A percentile compares a stretch with the other conserved stretches of the same genome.
Conservation (phyloP, 1,139 yeast genomes). For the Hansenula anomala region DNA sequence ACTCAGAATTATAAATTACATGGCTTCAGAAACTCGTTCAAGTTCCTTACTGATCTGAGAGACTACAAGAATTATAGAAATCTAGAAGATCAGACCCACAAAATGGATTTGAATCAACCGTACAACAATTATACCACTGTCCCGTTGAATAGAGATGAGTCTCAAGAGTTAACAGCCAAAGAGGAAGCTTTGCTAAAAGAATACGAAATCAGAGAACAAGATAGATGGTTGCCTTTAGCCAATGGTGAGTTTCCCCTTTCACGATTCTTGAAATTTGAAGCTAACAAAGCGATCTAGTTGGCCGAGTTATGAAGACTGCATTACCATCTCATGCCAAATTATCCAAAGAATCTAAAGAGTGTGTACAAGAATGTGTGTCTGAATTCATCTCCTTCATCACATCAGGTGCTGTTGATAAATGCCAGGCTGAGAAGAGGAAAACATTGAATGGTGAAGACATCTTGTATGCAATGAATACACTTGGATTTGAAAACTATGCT, state of each 20-base stretch:
- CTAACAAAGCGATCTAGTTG: constrained; percentile 29
- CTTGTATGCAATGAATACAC: constrained; percentile 43
- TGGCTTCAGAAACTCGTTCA: neutral
- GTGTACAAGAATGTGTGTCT: constrained; percentile 87
- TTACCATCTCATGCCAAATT: constrained; percentile 79
- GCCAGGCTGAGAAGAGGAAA: constrained; percentile 59
- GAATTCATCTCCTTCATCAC: constrained; percentile 78
- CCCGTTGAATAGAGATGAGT: neutral
- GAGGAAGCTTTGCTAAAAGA: constrained; percentile 8
- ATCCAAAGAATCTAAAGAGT: constrained; percentile 83
- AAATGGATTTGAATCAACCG: neutral
- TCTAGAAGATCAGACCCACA: too few species aligned
- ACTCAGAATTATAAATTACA: too few species aligned
- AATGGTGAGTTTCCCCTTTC: constrained; percentile 37
- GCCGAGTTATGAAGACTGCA: constrained; percentile 79
- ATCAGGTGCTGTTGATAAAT: constrained; percentile 64
- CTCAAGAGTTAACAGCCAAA: constrained; percentile 4
- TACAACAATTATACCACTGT: neutral
- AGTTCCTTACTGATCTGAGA: too few species aligned
- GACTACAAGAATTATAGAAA: neutral
- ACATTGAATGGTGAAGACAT: constrained; percentile 71
- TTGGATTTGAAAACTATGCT: constrained; percentile 70
- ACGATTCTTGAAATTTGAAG: neutral
- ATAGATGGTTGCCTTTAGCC: constrained; percentile 70
- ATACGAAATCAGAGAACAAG: constrained; percentile 56